Conservation (phyloP, 176 grass and related monocot genomes). For the Ensete glaucum region DNA sequence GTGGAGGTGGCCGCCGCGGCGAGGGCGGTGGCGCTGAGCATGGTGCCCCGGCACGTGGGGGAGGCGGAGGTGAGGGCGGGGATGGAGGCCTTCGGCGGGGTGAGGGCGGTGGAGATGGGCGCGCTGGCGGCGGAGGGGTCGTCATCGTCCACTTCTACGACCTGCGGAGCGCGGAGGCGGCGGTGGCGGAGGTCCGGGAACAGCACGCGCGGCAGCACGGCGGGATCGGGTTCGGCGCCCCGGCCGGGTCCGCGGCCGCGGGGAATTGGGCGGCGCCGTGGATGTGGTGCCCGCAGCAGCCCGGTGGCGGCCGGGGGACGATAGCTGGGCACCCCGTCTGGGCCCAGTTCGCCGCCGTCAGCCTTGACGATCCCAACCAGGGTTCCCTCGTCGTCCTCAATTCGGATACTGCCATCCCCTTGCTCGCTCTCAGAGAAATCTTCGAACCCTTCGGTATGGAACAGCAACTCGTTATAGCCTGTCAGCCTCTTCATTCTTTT, state of each 20-base stretch:
- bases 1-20: background rate
- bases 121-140: constrained; percentile 43
- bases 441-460: constrained; percentile 72
- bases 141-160: constrained; percentile 73
- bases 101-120: constrained; percentile 44
- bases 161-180: constrained; percentile 61
- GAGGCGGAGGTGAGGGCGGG: constrained; percentile 39
- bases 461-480: background rate
- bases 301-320: constrained; percentile 24
- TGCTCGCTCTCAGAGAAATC: constrained; percentile 46
- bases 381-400: constrained; percentile 70
- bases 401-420: constrained; percentile 43
- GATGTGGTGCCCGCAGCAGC: constrained; percentile 33
- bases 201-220: constrained; percentile 68
- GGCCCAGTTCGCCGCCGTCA: constrained; percentile 52
- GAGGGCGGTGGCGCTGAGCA: constrained; percentile 65
- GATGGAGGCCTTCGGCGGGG: constrained; percentile 65
- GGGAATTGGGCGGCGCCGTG: constrained; percentile 26
- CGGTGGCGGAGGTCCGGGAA: constrained; percentile 49
- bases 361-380: constrained; percentile 44
- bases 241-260: constrained; percentile 19
- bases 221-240: constrained; percentile 37
- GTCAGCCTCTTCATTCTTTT: too few species aligned
- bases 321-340: constrained; percentile 62
- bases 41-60: constrained; percentile 65